Percentiles rank a stretch among this genome's conserved stretches.
These are phyloP conservation scores for Scalesia atractyloides DNA, from an alignment of 129 eudicot genomes.

Conservation along the genomic window DNA sequence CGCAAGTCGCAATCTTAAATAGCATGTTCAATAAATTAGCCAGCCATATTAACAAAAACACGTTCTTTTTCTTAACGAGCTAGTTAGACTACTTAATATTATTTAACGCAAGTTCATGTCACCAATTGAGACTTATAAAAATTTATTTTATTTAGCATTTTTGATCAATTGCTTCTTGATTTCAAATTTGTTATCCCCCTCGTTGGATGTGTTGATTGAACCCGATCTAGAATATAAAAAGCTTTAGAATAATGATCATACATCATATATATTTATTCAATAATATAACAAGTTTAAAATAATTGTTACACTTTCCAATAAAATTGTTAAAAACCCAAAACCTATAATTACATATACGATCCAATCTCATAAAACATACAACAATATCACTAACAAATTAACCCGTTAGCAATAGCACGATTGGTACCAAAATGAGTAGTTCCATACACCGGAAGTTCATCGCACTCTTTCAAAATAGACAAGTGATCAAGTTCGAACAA, in stretches of 20 bases:
- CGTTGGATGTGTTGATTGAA: not conserved
- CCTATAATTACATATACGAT: conserved; percentile 17
- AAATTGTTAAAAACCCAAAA: conserved; percentile 13
- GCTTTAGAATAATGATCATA: not conserved
- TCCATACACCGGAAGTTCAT: conserved; percentile 77
- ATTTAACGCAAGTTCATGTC: not conserved
- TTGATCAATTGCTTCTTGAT: not conserved
- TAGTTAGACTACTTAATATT: too few species aligned
- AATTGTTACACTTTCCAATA: conserved; percentile 4
- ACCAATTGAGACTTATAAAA: not conserved
- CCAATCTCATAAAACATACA: conserved; percentile 4
- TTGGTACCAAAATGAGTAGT: conserved; percentile 60
- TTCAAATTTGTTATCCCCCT: not conserved
- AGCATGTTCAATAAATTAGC: too few species aligned
- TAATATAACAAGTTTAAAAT: not conserved
- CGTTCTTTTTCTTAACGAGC: too few species aligned
- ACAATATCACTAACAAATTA: conserved; percentile 43
- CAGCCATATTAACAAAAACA: too few species aligned
- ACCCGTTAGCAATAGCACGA: conserved; percentile 58
- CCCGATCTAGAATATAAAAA: not conserved
- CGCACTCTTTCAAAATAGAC: conserved; percentile 45
- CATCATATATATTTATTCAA: not conserved
- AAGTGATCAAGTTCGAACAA: conserved; percentile 78
- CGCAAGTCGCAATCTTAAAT: too few species aligned
- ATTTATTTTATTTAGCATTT: not conserved